Conservation (phyloP, 2,329 filamentous ascomycete genomes). For the Fusarium ambrosium region DNA sequence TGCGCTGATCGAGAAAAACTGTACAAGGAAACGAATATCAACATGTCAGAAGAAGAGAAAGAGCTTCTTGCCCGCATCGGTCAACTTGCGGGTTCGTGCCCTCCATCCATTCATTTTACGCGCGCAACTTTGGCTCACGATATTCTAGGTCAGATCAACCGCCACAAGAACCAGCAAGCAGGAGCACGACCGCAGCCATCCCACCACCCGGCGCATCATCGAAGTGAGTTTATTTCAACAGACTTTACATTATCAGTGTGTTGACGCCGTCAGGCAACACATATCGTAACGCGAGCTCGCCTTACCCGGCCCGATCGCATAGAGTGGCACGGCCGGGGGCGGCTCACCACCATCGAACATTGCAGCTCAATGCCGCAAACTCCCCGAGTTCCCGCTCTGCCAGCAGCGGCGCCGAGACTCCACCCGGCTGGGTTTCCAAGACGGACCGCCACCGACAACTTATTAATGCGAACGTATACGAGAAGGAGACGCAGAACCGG, state of each 20-base stretch:
- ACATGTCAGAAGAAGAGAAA: conserved; percentile 64
- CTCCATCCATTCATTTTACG: conserved; percentile 19
- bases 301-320: conserved; percentile 53
- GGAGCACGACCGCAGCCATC: conserved; percentile 51
- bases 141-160: conserved; percentile 79
- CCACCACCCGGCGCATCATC: conserved; percentile 49
- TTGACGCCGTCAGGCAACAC: conserved; percentile 48
- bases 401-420: conserved; percentile 51
- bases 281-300: conserved; percentile 50
- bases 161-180: conserved; percentile 76
- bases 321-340: conserved; percentile 53
- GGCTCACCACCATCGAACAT: conserved; percentile 64
- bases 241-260: neutral
- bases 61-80: conserved; percentile 68
- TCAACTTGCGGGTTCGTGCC: conserved; percentile 61
- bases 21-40: neutral
- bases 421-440: conserved; percentile 74
- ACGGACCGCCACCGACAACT: conserved; percentile 84
- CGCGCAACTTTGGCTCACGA: conserved; percentile 41
- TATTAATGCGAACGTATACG: conserved; percentile 84
- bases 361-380: conserved; percentile 71
- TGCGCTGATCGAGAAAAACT: neutral
- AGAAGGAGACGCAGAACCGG: conserved; percentile 78
- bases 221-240: conserved; percentile 50
- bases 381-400: conserved; percentile 55